These are phyloP conservation scores for Thalassiosira exigua DNA, from an alignment of 352 stramenopile genomes.

Conservation along the genomic window DNA sequence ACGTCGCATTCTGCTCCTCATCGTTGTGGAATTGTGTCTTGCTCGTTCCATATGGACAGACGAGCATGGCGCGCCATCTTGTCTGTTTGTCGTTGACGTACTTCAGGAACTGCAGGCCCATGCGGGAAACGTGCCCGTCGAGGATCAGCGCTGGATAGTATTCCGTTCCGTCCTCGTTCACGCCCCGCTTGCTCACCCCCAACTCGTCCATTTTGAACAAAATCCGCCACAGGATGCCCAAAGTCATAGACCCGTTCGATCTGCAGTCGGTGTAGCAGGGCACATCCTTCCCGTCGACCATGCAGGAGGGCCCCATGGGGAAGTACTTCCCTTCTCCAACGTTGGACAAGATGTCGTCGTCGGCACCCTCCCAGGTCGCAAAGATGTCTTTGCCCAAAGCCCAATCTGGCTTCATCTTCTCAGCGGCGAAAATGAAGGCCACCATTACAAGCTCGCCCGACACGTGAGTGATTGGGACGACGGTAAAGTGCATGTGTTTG, in stretches of 20 bases:
- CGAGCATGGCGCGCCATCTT: not conserved
- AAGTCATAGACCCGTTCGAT: slow-evolving; percentile 13
- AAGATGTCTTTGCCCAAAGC: slow-evolving; percentile 37
- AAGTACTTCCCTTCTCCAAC: slow-evolving; percentile 8
- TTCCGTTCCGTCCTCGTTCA: not conserved
- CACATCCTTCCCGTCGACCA: slow-evolving; percentile 4
- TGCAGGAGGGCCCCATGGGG: not conserved
- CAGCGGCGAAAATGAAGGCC: slow-evolving; percentile 26
- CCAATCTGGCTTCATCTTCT: slow-evolving; percentile 16
- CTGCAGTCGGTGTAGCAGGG: slow-evolving; percentile 1
- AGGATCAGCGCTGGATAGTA: slow-evolving; percentile 3
- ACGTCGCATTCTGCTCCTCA: slow-evolving; percentile 1
- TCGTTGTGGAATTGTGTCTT: slow-evolving; percentile 10
- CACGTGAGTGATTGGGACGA: slow-evolving; percentile 27
- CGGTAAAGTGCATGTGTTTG: slow-evolving; percentile 22
- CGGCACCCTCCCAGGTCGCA: not conserved
- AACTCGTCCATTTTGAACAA: slow-evolving; percentile 7
- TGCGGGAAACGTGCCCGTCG: slow-evolving; percentile 9
- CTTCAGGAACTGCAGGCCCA: slow-evolving; percentile 2
- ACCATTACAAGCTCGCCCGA: slow-evolving; percentile 16
- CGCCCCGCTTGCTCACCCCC: not conserved
- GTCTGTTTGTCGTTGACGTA: slow-evolving; percentile 1
- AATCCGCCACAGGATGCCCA: slow-evolving; percentile 4
- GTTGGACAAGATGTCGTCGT: not conserved
- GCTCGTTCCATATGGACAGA: not conserved